Evolutionary conservation across 257 asterid genomes (phyloP), one percentile per base, ranked within the genome.

Genomic region (Primulina tabacum): DNA sequence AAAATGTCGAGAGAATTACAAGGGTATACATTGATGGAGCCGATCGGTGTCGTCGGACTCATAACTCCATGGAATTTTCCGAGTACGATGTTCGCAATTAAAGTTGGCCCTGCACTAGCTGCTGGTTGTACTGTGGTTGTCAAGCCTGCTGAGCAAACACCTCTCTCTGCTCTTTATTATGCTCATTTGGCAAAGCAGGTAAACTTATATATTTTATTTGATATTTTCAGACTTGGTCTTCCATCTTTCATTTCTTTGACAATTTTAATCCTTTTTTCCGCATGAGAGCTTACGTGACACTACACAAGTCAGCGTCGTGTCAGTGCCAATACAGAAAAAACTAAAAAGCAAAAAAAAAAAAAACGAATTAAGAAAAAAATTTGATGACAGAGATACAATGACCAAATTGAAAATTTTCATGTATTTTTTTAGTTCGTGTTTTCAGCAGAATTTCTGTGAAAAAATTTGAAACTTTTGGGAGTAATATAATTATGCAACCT

Each of bases 21-120:
- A 0, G 92, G 78, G 0, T 81, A 87, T 68, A 84, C 89, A 0
- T 30, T 87, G 72, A 69, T 53, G 1, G 92, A 87, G 82, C 92
- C 92, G 4, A 28, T 87, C 9, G 92, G 92, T 0, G 92, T 87
- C 2, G 92, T 79, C 5, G 92, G 89, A 0, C 88, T 65, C 75
- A 82, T 87, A 6, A 79, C 61, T 10, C 92, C 92, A 0, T 87
- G 92, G 92, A 87, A 87, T 47, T 84, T 87, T 29, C 92, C 92
- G 0, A 64, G 74, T 0, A 83, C 70, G 1, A 84, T 87, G 88
- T 87, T 87, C 8, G 72, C 32, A 5, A 62, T 82, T 84, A 87
- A 87, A 69, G 89, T 84, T 3, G 86, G 83, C 12, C 88, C 92
- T 0, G 88, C 92, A 0, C 33, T 87, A 28, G 92, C 92, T 10